phyloP scores from a whole-genome alignment of 225 moss, liverwort and hornwort species.

The Asterella californica region DNA sequence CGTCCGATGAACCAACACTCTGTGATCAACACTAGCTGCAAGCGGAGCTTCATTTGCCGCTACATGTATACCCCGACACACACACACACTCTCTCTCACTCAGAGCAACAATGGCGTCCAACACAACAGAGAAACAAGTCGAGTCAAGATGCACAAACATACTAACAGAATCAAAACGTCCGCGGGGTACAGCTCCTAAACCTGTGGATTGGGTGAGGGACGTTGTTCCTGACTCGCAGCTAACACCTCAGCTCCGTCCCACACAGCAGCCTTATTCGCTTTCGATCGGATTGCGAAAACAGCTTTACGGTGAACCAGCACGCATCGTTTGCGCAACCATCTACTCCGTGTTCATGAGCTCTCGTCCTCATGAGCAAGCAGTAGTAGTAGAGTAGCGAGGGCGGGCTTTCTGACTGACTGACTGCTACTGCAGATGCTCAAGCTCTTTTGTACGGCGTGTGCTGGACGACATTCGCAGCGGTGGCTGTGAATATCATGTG shows the following conservation, averaged over 20 bases:
- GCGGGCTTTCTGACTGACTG: not conserved
- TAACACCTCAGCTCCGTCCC: not conserved
- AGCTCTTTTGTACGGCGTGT: conserved; percentile 1
- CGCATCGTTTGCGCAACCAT: too few relatives aligned
- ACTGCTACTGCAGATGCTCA: not conserved
- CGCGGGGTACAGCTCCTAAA: not conserved
- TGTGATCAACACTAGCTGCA: not conserved
- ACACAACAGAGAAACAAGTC: not conserved
- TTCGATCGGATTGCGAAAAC: too few relatives aligned
- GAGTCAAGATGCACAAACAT: not conserved
- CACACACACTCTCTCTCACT: not conserved
- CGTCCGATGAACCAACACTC: not conserved
- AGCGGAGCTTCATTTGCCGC: not conserved
- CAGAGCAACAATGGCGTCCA: not conserved
- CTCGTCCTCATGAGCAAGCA: not conserved
- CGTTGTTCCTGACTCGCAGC: not conserved
- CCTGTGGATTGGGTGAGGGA: not conserved
- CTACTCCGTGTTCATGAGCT: too few relatives aligned
- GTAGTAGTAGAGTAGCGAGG: not conserved
- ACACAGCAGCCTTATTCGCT: not conserved
- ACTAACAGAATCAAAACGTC: too few relatives aligned
- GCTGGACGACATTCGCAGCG: not conserved
- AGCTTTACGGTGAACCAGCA: too few relatives aligned
- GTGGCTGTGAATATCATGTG: not conserved
- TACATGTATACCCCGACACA: not conserved